A percentile compares a stretch with the other conserved stretches of the same genome.
These are phyloP conservation scores for Penicillium sp. DNA, from an alignment of 2,329 filamentous ascomycete genomes.

Conservation along the genomic window DNA sequence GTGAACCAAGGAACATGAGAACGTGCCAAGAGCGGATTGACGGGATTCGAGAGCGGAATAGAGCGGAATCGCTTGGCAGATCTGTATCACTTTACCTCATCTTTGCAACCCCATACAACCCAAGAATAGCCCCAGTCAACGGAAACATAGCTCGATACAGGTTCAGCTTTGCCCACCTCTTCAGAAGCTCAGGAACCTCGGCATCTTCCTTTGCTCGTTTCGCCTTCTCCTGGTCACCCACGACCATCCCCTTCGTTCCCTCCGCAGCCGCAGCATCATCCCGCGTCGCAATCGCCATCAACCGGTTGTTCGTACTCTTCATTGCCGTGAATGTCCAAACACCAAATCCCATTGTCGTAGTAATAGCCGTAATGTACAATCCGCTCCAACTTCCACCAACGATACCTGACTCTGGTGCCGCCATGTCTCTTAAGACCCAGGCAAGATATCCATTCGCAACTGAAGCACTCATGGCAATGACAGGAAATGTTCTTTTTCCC, in stretches of 20 bases:
- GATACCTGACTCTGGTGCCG: slow-evolving; percentile 4
- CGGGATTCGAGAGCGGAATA: background rate
- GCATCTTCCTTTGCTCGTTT: slow-evolving; percentile 21
- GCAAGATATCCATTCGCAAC: slow-evolving; percentile 50
- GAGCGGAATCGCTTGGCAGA: background rate
- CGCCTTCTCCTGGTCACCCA: slow-evolving; percentile 19
- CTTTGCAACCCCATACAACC: slow-evolving; percentile 19
- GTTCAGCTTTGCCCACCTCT: slow-evolving; percentile 26
- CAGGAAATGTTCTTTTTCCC: slow-evolving; percentile 54
- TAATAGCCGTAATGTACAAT: slow-evolving; percentile 25
- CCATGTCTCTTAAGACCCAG: slow-evolving; percentile 19
- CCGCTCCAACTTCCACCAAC: slow-evolving; percentile 11
- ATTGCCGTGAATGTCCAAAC: slow-evolving; percentile 31
- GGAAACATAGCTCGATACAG: slow-evolving; percentile 24
- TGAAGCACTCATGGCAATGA: slow-evolving; percentile 53
- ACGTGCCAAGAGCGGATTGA: background rate
- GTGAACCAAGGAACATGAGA: no score
- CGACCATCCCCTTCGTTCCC: slow-evolving; percentile 18
- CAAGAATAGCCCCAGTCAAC: slow-evolving; percentile 25
- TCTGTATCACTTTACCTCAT: background rate
- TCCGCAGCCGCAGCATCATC: slow-evolving; percentile 25
- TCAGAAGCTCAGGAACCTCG: slow-evolving; percentile 17
- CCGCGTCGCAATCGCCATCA: slow-evolving; percentile 25
- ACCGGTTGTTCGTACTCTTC: slow-evolving; percentile 24
- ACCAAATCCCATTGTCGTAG: slow-evolving; percentile 24